Conservation (phyloP, 1,284 basidiomycete species). For the Fistulina hepatica region DNA sequence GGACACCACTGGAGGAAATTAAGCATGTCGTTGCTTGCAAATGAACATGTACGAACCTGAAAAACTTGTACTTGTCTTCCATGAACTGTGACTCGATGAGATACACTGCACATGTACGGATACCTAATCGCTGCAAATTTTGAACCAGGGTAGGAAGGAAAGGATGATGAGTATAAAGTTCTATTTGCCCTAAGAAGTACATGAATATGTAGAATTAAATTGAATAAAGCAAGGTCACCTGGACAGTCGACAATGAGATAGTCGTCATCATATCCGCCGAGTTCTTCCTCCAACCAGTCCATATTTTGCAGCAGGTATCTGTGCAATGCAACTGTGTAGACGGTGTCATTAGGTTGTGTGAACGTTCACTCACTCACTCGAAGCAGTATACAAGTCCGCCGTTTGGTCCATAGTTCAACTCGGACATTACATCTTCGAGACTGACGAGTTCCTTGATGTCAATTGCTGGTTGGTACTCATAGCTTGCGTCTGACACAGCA, state of each 20-base stretch:
- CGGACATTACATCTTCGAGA: slow-evolving; percentile 93
- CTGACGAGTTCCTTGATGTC: slow-evolving; percentile 94
- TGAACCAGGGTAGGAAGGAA: slow-evolving; percentile 85
- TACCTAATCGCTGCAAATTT: slow-evolving; percentile 57
- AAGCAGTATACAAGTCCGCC: slow-evolving; percentile 98
- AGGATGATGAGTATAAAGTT: slow-evolving; percentile 97
- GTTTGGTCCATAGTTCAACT: slow-evolving; percentile 93
- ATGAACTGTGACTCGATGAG: slow-evolving; percentile 97
- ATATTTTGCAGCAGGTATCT: slow-evolving; percentile 96
- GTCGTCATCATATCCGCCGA: slow-evolving; percentile 92
- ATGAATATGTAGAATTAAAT: slow-evolving; percentile 1
- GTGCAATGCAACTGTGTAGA: too few relatives aligned
- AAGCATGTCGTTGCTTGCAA: slow-evolving; percentile 1
- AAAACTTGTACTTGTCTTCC: slow-evolving; percentile 98
- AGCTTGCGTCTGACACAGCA: slow-evolving; percentile 77
- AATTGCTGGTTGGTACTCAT: slow-evolving; percentile 88
- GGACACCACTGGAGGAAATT: slow-evolving; percentile 62
- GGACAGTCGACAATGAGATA: slow-evolving; percentile 98
- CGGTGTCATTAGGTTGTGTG: slow-evolving; percentile 8
- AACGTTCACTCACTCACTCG: slow-evolving; percentile 87
- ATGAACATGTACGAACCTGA: slow-evolving; percentile 44
- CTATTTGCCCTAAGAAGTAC: slow-evolving; percentile 73
- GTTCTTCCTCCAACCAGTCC: slow-evolving; percentile 98
- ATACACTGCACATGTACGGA: slow-evolving; percentile 79
- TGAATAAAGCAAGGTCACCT: slow-evolving; percentile 36